Evolutionary conservation across 306 rosid genomes (phyloP), one percentile per base, ranked within the genome.

Genomic region (Vicia sativa): DNA sequence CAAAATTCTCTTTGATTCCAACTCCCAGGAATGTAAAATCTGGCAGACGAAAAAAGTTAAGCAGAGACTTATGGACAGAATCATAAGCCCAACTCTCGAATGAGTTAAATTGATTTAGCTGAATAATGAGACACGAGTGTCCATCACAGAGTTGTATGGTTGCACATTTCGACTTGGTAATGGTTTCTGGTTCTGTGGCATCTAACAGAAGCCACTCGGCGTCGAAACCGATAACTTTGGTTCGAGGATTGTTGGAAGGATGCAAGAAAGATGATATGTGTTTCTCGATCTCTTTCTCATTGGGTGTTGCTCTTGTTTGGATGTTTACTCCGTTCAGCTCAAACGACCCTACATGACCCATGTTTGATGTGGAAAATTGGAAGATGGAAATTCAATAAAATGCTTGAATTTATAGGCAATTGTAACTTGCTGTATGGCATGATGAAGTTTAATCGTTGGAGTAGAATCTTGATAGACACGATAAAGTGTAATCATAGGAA

Each of bases 91-190:
- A 14, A n/a, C 9, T 34, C 21, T 2, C 21, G 0, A n/a, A 45
- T 2, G 2, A 42, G 4, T 13, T 28, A 28, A 41, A 3, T 9
- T 34, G 43, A 4, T 0, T 39, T 4, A 57, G 21, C 45, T 56
- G 57, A 56, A 70, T 57, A 6, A 56, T 28, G 3, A 56, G 62
- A 56, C 62, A 56, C 0, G 21, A 13, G 2, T 10, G n/a, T 18
- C 62, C 69, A 49, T 62, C 43, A 15, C 62, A 72, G 1, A 71
- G 62, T 13, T 48, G 23, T 9, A 71, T 4, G 4, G 67, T 62
- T 12, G 67, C 67, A 5, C 50, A 62, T 41, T 39, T 39, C 1
- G 44, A 39, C 1, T 39, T 11, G 4, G 12, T 11, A 9, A 39
- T 9, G 44, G 4, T 3, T 39, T 9, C 5, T 39, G 44, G 12